Percentiles rank a stretch among this genome's conserved stretches.
Evolutionary conservation across 176 grass and related monocot species (phyloP).

Genomic region (Coix lacrymajobi): DNA sequence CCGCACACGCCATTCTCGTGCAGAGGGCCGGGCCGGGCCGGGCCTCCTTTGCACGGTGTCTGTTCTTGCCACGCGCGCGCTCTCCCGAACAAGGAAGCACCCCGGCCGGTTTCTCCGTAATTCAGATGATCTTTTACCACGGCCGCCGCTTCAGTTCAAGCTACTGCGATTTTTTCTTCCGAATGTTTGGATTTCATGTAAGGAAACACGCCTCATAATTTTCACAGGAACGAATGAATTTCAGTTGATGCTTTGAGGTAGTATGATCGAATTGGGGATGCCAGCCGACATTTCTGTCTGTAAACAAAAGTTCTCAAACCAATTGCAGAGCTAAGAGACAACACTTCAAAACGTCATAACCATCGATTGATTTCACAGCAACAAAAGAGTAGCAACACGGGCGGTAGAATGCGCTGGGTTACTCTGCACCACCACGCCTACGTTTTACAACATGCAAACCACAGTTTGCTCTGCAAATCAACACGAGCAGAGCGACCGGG

Average conservation of each 20-base stretch:
- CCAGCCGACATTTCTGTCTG: neutral
- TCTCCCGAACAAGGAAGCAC: neutral
- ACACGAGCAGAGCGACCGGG: conserved; percentile 35
- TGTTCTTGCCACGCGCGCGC: no score
- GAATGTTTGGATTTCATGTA: neutral
- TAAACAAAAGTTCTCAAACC: neutral
- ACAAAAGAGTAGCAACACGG: conserved; percentile 23
- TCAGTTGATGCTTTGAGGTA: neutral
- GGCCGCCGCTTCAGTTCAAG: no score
- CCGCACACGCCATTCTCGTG: conserved; percentile 9
- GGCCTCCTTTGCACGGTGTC: neutral
- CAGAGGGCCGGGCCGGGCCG: no score
- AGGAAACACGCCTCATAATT: neutral
- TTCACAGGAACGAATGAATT: neutral
- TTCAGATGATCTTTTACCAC: neutral
- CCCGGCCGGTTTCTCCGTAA: neutral
- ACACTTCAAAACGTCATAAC: conserved; percentile 15
- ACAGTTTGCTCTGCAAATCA: conserved; percentile 1
- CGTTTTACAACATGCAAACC: conserved; percentile 26
- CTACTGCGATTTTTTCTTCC: neutral
- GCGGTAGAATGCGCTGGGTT: conserved; percentile 30
- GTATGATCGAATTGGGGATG: neutral
- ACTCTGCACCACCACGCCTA: conserved; percentile 1
- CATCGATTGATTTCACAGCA: conserved; percentile 36
- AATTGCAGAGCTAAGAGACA: neutral